Conservation (phyloP, 164 flowering plant species). For the Annona squamosa region DNA sequence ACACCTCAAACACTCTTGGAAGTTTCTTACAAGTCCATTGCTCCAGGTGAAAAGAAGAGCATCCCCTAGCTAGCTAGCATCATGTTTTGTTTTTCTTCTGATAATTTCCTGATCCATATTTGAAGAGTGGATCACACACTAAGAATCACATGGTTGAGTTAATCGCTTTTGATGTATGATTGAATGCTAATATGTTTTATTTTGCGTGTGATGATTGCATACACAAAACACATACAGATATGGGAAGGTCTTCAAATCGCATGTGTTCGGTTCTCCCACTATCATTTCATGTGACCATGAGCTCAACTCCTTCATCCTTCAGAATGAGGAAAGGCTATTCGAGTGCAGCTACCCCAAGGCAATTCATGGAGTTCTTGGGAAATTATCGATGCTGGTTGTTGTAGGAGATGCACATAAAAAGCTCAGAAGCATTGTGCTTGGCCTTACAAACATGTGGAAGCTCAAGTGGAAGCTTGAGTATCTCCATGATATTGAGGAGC, state of each 20-base stretch:
- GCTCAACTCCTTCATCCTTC: constrained; percentile 61
- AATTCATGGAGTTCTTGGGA: constrained; percentile 63
- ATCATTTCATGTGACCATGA: constrained; percentile 79
- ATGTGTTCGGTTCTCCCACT: constrained; percentile 59
- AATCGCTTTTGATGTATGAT: background rate
- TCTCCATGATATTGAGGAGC: constrained; percentile 35
- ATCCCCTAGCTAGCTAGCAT: background rate
- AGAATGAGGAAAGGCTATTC: constrained; percentile 72
- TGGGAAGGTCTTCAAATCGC: constrained; percentile 69
- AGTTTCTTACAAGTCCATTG: constrained; percentile 51
- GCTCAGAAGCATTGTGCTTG: constrained; percentile 36
- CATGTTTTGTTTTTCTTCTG: background rate
- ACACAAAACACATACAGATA: constrained; percentile 29
- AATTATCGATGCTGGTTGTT: constrained; percentile 43
- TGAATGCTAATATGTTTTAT: background rate
- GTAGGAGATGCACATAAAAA: constrained; percentile 61
- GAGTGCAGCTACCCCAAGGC: constrained; percentile 59
- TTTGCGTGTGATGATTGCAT: background rate
- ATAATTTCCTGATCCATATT: background rate
- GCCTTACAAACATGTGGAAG: constrained; percentile 27
- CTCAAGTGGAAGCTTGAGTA: constrained; percentile 31
- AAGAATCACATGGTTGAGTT: background rate
- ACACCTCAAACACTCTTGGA: constrained; percentile 51
- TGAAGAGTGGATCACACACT: no score
- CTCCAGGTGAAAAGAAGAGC: constrained; percentile 34